Evolutionary conservation across 2,329 filamentous ascomycete genomes (phyloP).

Genomic region (Hypoxylon sp.): DNA sequence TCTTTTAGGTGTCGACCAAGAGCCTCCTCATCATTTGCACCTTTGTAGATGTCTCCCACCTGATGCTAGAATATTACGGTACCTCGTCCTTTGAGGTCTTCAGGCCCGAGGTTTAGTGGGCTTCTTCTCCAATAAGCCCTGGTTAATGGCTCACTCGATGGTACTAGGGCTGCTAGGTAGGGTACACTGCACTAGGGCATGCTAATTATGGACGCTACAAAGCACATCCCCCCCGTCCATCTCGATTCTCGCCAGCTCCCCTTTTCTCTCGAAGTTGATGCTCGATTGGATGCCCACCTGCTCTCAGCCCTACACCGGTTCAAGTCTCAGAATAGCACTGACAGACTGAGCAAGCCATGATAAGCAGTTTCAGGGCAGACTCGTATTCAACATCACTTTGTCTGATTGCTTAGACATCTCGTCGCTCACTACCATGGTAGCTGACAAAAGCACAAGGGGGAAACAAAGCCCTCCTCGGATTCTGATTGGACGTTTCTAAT

Average conservation of each 20-base stretch:
- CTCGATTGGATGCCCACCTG: not conserved
- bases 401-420: not conserved
- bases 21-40: too few species aligned
- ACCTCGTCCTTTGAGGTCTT: conserved; percentile 20
- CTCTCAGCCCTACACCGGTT: conserved; percentile 23
- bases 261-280: not conserved
- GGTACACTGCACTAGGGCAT: conserved; percentile 1
- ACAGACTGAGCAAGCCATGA: conserved; percentile 1
- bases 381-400: not conserved
- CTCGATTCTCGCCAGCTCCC: conserved; percentile 6
- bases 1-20: not conserved
- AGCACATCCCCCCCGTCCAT: too few species aligned
- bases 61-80: too few species aligned
- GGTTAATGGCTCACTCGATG: not conserved
- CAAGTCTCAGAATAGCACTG: conserved; percentile 9
- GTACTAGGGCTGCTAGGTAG: not conserved
- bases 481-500: conserved; percentile 11
- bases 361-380: not conserved
- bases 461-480: not conserved
- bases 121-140: conserved; percentile 12
- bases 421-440: conserved; percentile 8
- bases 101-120: conserved; percentile 9
- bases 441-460: conserved; percentile 4
- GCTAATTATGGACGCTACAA: conserved; percentile 3
- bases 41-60: too few species aligned